Base-by-base conservation (phyloP, 495 filamentous ascomycete genomes). In the Hypoxylon trugodes region DNA sequence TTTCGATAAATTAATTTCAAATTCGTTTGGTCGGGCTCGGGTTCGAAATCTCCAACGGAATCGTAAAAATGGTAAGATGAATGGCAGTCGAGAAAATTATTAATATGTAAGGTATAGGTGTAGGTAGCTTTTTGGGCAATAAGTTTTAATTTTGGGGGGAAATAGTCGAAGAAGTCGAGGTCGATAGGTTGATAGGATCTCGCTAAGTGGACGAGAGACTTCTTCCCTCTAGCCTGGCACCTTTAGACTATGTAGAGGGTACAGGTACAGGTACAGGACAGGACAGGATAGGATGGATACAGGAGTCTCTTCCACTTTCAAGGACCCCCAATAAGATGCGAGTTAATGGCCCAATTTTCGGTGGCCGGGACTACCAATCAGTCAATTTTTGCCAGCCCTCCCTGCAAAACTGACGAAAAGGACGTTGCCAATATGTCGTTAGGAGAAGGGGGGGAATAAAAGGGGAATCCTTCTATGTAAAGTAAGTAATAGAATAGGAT, bases 321-420 rank as follows among this genome's bases (percentile, higher is more conserved):
- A 41, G 40, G 38, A 43, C 28, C 36, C 49, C 52, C 53, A 62
- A 62, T 67, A 67, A 62, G 46, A 67, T 52, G 25, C 38, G 49
- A 57, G 48, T 59, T 62, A 62, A 67, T 61, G 64, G 42, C 41
- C 64, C 58, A 54, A 45, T 62, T 61, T 53, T 58, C 61, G 57
- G 51, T 55, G 57, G 49, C 26, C 58, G 33, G 42, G n/a, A 42
- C 37, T 40, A 56, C 46, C 58, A 62, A 67, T 61, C 42, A 61
- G 22, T 59, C 57, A 21, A 49, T 46, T 19, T 33, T 6, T 37
- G 48, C 33, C 25, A 58, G 5, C 47, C 52, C 47, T 53, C 53
- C 58, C 64, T 62, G 64, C 15, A 43, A 48, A 61, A 64, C 25
- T 42, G 57, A 48, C 40, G 24, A 48, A 57, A 61, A 48, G 13